Percentiles rank a stretch among this genome's conserved stretches.
Evolutionary conservation across 306 rosid genomes (phyloP).

Genomic region (Corylus americana): DNA sequence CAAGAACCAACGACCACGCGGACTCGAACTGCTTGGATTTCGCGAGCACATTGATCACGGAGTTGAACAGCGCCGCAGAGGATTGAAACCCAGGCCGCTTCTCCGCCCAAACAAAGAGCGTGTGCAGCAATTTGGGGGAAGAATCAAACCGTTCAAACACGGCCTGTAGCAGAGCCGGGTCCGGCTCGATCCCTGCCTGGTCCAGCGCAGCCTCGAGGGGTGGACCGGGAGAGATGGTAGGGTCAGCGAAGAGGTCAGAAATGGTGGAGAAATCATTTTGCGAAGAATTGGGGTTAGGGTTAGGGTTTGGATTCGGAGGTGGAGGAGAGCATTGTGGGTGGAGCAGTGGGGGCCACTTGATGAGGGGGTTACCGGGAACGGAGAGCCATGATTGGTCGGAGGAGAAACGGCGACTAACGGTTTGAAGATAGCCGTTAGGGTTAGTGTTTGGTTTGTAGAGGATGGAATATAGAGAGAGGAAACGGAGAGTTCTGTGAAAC

Average conservation of each 20-base stretch:
- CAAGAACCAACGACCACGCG: constrained; percentile 66
- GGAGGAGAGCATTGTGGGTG: constrained; percentile 4
- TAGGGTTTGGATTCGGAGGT: constrained; percentile 16
- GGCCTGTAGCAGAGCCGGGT: constrained; percentile 36
- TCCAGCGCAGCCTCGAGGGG: constrained; percentile 51
- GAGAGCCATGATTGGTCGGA: constrained; percentile 56
- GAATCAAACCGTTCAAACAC: constrained; percentile 58
- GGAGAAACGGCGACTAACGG: constrained; percentile 29
- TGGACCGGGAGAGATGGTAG: constrained; percentile 49
- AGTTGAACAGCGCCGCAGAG: constrained; percentile 42
- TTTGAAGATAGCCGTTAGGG: background rate
- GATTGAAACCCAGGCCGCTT: constrained; percentile 52
- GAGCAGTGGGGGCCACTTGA: constrained; percentile 49
- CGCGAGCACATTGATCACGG: constrained; percentile 56
- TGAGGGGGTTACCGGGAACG: constrained; percentile 57
- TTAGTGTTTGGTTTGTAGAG: constrained; percentile 28
- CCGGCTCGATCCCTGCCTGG: constrained; percentile 58
- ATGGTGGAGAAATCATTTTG: constrained; percentile 45
- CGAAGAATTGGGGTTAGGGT: constrained; percentile 16
- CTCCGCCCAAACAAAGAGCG: constrained; percentile 75
- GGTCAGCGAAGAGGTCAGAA: constrained; percentile 50
- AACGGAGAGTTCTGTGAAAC: constrained; percentile 23
- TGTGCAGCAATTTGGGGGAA: constrained; percentile 66
- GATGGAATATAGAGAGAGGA: constrained; percentile 18
- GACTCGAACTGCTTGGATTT: constrained; percentile 66